A percentile compares a stretch with the other conserved stretches of the same genome.
Conservation (phyloP, 345 rosid species). For the Citrus australasica region DNA sequence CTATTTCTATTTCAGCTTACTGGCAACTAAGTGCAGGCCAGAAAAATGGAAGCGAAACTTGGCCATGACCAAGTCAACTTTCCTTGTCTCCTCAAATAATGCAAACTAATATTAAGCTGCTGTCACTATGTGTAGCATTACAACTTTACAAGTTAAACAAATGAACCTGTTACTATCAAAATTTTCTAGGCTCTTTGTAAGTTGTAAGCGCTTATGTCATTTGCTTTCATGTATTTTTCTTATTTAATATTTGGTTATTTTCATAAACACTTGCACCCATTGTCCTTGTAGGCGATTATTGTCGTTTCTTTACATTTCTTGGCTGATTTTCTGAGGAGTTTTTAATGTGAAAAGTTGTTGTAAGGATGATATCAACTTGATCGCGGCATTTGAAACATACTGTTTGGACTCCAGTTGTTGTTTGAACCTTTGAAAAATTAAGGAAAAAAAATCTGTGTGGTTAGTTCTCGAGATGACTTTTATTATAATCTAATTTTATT, state of each 20-base stretch:
- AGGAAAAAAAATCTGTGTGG: neutral
- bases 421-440: neutral
- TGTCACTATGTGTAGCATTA: neutral
- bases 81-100: neutral
- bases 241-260: neutral
- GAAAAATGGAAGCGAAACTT: neutral
- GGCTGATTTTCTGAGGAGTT: neutral
- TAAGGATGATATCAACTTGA: neutral
- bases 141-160: neutral
- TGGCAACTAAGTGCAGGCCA: neutral
- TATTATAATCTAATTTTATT: neutral
- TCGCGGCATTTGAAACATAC: neutral
- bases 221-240: neutral
- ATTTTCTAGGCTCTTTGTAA: neutral
- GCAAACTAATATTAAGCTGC: neutral
- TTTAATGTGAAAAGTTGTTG: neutral
- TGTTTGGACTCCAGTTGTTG: neutral
- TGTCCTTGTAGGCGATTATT: neutral
- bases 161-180: neutral
- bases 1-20: neutral
- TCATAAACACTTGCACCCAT: neutral
- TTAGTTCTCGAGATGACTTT: neutral
- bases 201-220: neutral
- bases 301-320: neutral
- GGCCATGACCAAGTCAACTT: neutral